phyloP scores from a whole-genome alignment of 495 filamentous ascomycete species.

The Talaromyces trachyspermus region DNA sequence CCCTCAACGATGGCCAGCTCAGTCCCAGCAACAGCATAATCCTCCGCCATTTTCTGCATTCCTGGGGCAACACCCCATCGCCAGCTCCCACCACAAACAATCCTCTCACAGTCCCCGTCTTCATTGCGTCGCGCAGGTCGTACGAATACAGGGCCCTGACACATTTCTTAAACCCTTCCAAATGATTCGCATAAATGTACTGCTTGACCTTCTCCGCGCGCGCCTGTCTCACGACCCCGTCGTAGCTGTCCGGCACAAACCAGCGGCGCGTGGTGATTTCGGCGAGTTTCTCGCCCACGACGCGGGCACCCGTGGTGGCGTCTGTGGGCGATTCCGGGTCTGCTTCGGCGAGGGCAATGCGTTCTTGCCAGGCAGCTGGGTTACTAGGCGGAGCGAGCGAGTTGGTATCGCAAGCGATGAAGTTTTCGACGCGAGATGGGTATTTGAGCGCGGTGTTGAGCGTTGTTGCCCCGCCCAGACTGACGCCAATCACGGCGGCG shows the following conservation, averaged over 20 bases:
- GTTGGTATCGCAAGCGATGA: slow-evolving; percentile 76
- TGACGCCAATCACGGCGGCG: slow-evolving; percentile 61
- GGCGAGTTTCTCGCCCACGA: slow-evolving; percentile 54
- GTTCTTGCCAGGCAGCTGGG: slow-evolving; percentile 67
- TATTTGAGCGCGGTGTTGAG: slow-evolving; percentile 63
- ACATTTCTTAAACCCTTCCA: slow-evolving; percentile 60
- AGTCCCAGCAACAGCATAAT: slow-evolving; percentile 33
- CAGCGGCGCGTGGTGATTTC: slow-evolving; percentile 62
- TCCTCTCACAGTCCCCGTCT: slow-evolving; percentile 47
- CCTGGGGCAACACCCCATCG: slow-evolving; percentile 68
- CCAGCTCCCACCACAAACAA: slow-evolving; percentile 62
- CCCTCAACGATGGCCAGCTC: slow-evolving; percentile 53
- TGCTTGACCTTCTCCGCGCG: slow-evolving; percentile 46
- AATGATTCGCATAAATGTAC: slow-evolving; percentile 55
- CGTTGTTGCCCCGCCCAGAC: slow-evolving; percentile 67
- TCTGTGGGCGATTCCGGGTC: slow-evolving; percentile 17
- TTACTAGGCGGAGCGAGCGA: slow-evolving; percentile 59
- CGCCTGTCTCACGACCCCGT: slow-evolving; percentile 32
- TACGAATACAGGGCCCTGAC: slow-evolving; percentile 72
- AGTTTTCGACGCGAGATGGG: slow-evolving; percentile 47
- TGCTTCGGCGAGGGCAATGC: slow-evolving; percentile 58
- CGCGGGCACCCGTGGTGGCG: slow-evolving; percentile 23
- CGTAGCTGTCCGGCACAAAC: slow-evolving; percentile 60
- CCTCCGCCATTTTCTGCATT: slow-evolving; percentile 63
- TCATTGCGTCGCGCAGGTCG: slow-evolving; percentile 60